Percentiles rank a stretch among this genome's conserved stretches.
These are phyloP conservation scores for Sphaerulina musiva DNA, from an alignment of 2,329 filamentous ascomycete genomes.

Conservation along the genomic window DNA sequence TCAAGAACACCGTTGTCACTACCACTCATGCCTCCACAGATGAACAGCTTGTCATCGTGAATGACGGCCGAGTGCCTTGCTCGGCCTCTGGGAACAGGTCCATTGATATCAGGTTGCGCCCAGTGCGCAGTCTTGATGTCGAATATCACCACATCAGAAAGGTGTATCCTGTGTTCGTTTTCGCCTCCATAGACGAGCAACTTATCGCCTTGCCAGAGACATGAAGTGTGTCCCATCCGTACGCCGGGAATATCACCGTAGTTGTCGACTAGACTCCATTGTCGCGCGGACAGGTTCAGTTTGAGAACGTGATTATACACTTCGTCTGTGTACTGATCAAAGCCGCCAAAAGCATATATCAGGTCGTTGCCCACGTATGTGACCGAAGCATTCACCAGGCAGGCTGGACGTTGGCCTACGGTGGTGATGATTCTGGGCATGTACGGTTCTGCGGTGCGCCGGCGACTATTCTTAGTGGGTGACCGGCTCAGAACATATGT, in stretches of 20 bases:
- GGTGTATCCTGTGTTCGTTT: constrained; percentile 92
- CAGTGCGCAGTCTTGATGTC: constrained; percentile 91
- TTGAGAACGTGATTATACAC: constrained; percentile 96
- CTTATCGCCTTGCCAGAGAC: constrained; percentile 87
- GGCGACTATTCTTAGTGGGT: constrained; percentile 58
- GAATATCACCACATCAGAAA: constrained; percentile 93
- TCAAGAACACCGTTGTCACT: constrained; percentile 88
- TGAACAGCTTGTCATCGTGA: constrained; percentile 92
- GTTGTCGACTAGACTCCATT: constrained; percentile 96
- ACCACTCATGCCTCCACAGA: constrained; percentile 91
- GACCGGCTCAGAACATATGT: constrained; percentile 90
- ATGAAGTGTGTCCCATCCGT: constrained; percentile 97
- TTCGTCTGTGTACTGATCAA: constrained; percentile 98
- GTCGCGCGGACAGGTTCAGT: constrained; percentile 76
- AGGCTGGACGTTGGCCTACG: constrained; percentile 66
- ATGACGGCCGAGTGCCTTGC: constrained; percentile 90
- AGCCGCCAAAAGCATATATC: constrained; percentile 96
- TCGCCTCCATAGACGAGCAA: constrained; percentile 96
- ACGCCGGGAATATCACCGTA: constrained; percentile 97
- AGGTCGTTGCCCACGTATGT: constrained; percentile 89
- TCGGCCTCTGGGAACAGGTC: constrained; percentile 78
- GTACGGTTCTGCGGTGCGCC: constrained; percentile 63
- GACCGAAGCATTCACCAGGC: constrained; percentile 93
- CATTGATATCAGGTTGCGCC: constrained; percentile 83
- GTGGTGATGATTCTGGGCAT: constrained; percentile 69